A percentile compares a stretch with the other conserved stretches of the same genome.
These are phyloP conservation scores for Triticum timopheevii DNA, from an alignment of 176 grass and related monocot genomes.

Conservation along the genomic window DNA sequence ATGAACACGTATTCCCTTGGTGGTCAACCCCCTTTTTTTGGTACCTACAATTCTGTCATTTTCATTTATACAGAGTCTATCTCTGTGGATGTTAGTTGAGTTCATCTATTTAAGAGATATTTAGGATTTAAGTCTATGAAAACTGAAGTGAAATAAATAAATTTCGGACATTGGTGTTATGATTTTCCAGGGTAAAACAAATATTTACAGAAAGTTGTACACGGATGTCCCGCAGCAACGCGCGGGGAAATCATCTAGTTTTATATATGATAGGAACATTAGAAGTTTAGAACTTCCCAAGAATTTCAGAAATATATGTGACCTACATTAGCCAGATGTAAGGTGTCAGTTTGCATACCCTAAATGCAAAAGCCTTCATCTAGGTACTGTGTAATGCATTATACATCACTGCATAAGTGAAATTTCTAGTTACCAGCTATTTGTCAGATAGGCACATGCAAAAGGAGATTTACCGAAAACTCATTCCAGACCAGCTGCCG, in stretches of 20 bases:
- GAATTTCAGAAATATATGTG: neutral
- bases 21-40: too few relatives aligned
- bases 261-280: neutral
- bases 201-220: too few relatives aligned
- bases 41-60: too few relatives aligned
- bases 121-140: too few relatives aligned
- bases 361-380: neutral
- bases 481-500: slow-evolving; percentile 98
- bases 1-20: too few relatives aligned
- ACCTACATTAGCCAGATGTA: slow-evolving; percentile 2
- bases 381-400: neutral
- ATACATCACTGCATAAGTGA: slow-evolving; percentile 4
- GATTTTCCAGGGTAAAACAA: too few relatives aligned
- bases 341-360: neutral
- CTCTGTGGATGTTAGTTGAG: too few relatives aligned
- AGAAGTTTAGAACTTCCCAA: neutral
- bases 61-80: too few relatives aligned
- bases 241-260: neutral
- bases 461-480: slow-evolving; percentile 78
- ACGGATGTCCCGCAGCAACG: too few relatives aligned
- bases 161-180: too few relatives aligned
- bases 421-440: slow-evolving; percentile 3
- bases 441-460: slow-evolving; percentile 3
- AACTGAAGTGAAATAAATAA: too few relatives aligned
- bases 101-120: too few relatives aligned